A percentile compares a stretch with the other conserved stretches of the same genome.
Conservation (phyloP, 345 rosid genomes). For the Linum lewisii region DNA sequence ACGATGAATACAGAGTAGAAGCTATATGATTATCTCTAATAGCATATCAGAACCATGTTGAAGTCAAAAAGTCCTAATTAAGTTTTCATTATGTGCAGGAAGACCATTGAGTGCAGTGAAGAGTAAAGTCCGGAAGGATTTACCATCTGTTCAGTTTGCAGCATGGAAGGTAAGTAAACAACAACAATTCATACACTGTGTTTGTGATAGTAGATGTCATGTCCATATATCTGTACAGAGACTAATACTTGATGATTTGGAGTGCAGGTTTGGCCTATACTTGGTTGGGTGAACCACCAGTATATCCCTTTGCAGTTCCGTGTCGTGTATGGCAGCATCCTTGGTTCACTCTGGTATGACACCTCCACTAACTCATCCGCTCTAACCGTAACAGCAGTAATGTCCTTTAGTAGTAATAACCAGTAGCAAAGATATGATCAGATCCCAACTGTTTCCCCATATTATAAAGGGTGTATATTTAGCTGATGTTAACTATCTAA, state of each 20-base stretch:
- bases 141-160: constrained; percentile 57
- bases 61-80: too few species aligned
- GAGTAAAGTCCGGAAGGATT: constrained; percentile 55
- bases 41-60: neutral
- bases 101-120: constrained; percentile 64
- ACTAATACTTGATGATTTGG: constrained; percentile 1
- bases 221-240: too few species aligned
- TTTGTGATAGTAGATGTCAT: too few species aligned
- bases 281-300: constrained; percentile 80
- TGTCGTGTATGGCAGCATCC: constrained; percentile 57
- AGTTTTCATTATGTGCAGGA: constrained; percentile 32
- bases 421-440: too few species aligned
- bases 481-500: neutral
- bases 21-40: neutral
- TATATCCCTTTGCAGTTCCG: constrained; percentile 77
- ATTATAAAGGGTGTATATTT: neutral
- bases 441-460: too few species aligned
- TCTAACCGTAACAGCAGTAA: too few species aligned
- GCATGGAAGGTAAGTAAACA: constrained; percentile 91
- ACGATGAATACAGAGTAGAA: neutral
- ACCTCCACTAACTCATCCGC: constrained; percentile 2
- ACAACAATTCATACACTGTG: neutral
- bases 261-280: constrained; percentile 84
- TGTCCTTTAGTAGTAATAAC: too few species aligned
- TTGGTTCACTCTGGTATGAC: constrained; percentile 71